Base-by-base conservation (phyloP, 495 filamentous ascomycete genomes). In the Penicillium coffeae region DNA sequence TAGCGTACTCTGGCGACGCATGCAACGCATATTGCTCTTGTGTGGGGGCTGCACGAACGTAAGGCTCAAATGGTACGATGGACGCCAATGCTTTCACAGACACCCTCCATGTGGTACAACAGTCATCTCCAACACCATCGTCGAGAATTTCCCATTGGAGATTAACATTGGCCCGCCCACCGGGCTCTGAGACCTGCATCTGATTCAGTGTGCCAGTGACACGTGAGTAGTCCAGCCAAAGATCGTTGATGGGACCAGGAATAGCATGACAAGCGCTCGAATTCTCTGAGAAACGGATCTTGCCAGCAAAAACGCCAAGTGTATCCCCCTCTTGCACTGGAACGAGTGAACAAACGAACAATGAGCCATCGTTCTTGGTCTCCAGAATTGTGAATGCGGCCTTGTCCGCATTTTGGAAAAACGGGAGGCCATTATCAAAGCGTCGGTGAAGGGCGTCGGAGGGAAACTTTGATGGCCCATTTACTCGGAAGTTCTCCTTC, bases 201-300 rank as follows among this genome's bases (percentile, higher is more conserved):
- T 57, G 32, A 36, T 62, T 64, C 33, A 64, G 47, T 14, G 36
- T 42, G 35, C 55, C 50, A 21, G 56, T 64, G n/a, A 60, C 48
- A 18, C 52, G 33, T 21, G 50, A 62, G 52, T 64, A 64, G 32
- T 62, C 53, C 27, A 64, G 45, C 58, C 42, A 64, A 14, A 64
- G 45, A 51, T 49, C 53, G 33, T 50, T 37, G 27, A 47, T 18
- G 18, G 51, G 55, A 42, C 61, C 37, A 18, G n/a, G 16, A 16
- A 64, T 47, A 42, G 50, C 37, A 35, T 55, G n/a, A 13, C 33
- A 42, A 3, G 10, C 21, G 27, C 38, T 55, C 2, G 21, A 54
- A 10, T 45, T 22, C 15, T 54, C 54, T 18, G 48, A 60, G 30
- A 55, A 63, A 35, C 54, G 51, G 42, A 63, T 47, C 8, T 22